Base-by-base conservation (phyloP, 352 stramenopile species). In the Thraustochytrium sp. region DNA sequence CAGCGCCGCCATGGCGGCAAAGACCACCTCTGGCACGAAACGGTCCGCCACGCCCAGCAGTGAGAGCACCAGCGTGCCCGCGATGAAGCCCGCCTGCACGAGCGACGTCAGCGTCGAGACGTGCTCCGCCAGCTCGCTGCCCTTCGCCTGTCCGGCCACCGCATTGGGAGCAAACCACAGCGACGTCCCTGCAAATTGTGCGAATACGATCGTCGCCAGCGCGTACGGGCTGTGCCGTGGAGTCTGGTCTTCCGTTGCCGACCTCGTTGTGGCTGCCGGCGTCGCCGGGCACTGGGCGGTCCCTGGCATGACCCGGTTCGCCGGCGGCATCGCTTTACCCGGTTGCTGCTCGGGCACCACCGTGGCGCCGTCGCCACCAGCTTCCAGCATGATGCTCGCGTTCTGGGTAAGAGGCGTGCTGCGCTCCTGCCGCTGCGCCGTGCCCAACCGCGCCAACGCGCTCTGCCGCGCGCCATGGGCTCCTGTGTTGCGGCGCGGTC, bases 131-230 rank as follows among this genome's bases (percentile, higher is more conserved):
- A 9, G 65, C 61, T 29, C 64, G 18, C 82, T 61, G 21, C 72
- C 65, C 37, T 80, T 49, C 2, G 87, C 29, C 49, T 87, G 72
- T 2, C 64, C 23, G 23, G 86, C 42, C 3, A 88, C 78, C 21
- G 85, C 85, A 62, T 88, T 88, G 5, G 68, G 68, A 13, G 85
- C 85, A 86, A 88, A 88, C 85, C 85, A 88, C 46, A 88, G 63
- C 31, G 84, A 85, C 11, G 85, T 88, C n/a, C 85, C 85, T 23
- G 84, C 85, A 64, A 88, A 88, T 65, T 87, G 85, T 56, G 62
- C 55, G 40, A 72, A 56, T 3, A 88, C 83, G 61, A 88, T 85
- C 31, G 55, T 53, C 23, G 85, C 77, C n/a, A 88, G 77, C 16
- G 85, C 80, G 31, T 11, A 18, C 42, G 5, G 42, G 5, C 42